Base-by-base conservation (phyloP, 2,329 filamentous ascomycete genomes). In the Anthostomella pinea region DNA sequence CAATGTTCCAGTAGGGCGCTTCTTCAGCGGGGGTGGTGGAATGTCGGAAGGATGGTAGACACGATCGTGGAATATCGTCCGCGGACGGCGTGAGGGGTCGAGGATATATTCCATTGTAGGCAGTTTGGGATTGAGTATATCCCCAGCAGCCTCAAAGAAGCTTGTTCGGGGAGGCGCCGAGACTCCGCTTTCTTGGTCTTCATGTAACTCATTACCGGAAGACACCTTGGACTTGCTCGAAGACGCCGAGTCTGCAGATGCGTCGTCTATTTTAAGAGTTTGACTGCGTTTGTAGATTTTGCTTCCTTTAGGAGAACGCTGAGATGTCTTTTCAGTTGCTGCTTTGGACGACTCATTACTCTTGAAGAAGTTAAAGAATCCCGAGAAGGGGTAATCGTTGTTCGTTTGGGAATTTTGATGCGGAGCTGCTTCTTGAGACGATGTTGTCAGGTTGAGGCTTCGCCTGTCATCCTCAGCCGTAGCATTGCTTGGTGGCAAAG, bases 1-100 rank as follows among this genome's bases (percentile, higher is more conserved):
- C 16, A 66, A 51, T 3, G 56, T 44, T 23, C 58, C 56, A 8
- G 69, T 61, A 1, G 63, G 52, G 3, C 72, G 69, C 52, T 70
- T 75, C 58, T 81, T 82, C 26, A 80, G 64, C 1, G 86, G 84
- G 7, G 89, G 87, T 1, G 84, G 80, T 1, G 93, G 93, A 22
- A 98, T 96, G 56, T 98, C 93, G 27, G 84, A 77, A 0, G 93
- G 90, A 53, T 95, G 88, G 58, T 98, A 98, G 11, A 98, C 79
- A 8, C 93, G 83, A 60, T 98, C 93, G 61, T 98, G 93, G 63
- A 97, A 97, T 42, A 98, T 98, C 2, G 91, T 91, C 30, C 88
- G 79, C 1, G 88, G 81, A 11, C 93, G 83, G 33, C 79, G 83
- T 2, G 82, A 74, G 6, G 93, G 91, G 51, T 97, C 85, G 33